These are phyloP conservation scores for Salvia rosmarinus DNA, from an alignment of 257 asterid species.

Conservation along the genomic window DNA sequence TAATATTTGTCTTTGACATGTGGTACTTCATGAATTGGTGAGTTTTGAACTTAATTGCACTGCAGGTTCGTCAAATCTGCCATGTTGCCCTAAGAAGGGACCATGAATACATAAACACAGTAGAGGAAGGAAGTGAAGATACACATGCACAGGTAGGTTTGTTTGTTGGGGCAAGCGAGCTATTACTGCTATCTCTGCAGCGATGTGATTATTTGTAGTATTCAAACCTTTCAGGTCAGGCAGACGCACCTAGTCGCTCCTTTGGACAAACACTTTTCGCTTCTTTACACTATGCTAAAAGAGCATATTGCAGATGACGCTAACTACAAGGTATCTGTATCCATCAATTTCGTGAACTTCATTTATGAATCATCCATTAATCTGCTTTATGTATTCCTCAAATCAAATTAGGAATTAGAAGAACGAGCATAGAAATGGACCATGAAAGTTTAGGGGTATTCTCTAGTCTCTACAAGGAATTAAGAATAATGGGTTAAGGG, in stretches of 20 bases:
- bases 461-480: background rate
- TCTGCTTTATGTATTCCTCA: background rate
- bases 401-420: constrained; percentile 2
- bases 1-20: constrained; percentile 32
- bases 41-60: constrained; percentile 23
- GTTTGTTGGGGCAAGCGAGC: constrained; percentile 27
- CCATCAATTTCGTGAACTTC: background rate
- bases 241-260: constrained; percentile 87
- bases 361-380: background rate
- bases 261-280: constrained; percentile 72
- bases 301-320: constrained; percentile 89
- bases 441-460: too few relatives aligned
- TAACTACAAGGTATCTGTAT: constrained; percentile 71
- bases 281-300: constrained; percentile 70
- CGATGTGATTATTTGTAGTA: background rate
- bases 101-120: constrained; percentile 89
- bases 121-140: constrained; percentile 92
- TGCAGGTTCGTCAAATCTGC: constrained; percentile 90
- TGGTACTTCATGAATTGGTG: constrained; percentile 19
- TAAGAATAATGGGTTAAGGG: background rate
- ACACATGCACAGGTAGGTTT: constrained; percentile 97
- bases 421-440: background rate
- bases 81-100: constrained; percentile 93
- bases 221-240: constrained; percentile 63
- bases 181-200: background rate